Evolutionary conservation across 2,329 filamentous ascomycete genomes (phyloP), one percentile per base, ranked within the genome.

Genomic region (Talaromyces sp.): DNA sequence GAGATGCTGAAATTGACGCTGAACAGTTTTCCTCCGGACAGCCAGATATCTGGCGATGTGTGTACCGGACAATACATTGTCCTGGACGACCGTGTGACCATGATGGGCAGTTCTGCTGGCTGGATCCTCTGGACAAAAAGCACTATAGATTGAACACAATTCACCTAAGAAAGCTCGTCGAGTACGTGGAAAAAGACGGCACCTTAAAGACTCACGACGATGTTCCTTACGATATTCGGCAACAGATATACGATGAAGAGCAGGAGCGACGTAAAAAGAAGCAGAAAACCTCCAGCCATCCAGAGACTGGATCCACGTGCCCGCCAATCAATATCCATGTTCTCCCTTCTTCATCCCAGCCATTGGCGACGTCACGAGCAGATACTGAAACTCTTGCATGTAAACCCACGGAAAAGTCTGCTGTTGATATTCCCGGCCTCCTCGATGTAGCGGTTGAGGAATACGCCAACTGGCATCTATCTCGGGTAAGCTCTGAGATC

Each of bases 1-100:
- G 65, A 60, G 66, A 66, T 56, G 31, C 23, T 59, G 55, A 72
- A 54, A 59, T 73, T 30, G 57, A 68, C 64, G 67, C 65, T 40
- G 65, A 74, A 64, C 51, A 70, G 23, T 58, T 33, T n/a, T 67
- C 65, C 33, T 53, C 61, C 56, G 55, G 50, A 47, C 34, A 62
- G 53, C 61, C 63, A 55, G 60, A 57, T 9, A 59, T 28, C 30
- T 63, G 63, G 63, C 53, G 52, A 18, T 30, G 61, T 44, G 59
- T 65, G n/a, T 65, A 65, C 50, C 57, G 28, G 51, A n/a, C 47
- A 34, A 64, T 64, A 57, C 63, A 42, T 23, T 64, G 63, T 50
- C 56, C 56, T 36, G 63, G 60, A 2, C 28, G n/a, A 23, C 28
- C 52, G 3, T 55, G 52, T 31, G 8, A 23, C 28, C 33, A 30